Percentiles rank a stretch among this genome's conserved stretches.
Conservation (phyloP, 768 basidiomycete species). For the Hypholoma fasciculare region DNA sequence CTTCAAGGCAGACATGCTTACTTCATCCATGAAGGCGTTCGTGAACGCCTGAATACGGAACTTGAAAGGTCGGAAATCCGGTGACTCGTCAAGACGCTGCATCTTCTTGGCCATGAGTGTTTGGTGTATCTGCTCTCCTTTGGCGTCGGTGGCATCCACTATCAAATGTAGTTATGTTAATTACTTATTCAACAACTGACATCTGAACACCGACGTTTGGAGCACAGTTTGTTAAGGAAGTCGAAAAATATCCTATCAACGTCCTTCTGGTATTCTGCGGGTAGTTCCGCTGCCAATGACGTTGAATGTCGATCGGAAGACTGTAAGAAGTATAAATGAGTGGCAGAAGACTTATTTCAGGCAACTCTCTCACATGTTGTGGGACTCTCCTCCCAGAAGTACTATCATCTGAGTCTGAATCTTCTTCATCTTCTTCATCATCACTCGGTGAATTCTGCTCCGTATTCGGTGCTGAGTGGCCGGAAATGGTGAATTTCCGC, state of each 20-base stretch:
- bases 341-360: constrained; percentile 1
- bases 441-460: constrained; percentile 43
- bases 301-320: constrained; percentile 27
- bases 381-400: constrained; percentile 19
- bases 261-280: constrained; percentile 76
- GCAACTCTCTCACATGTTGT: constrained; percentile 19
- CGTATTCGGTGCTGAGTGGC: constrained; percentile 26
- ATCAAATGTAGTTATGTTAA: constrained; percentile 14
- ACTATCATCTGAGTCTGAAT: constrained; percentile 43
- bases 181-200: constrained; percentile 15
- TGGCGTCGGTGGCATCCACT: constrained; percentile 93
- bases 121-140: constrained; percentile 97
- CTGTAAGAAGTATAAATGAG: constrained; percentile 19
- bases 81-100: constrained; percentile 94
- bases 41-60: constrained; percentile 99
- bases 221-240: constrained; percentile 86
- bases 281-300: constrained; percentile 52
- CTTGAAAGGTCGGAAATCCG: constrained; percentile 98
- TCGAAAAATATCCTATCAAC: constrained; percentile 92
- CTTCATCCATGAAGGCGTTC: constrained; percentile 91
- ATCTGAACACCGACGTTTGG: constrained; percentile 67
- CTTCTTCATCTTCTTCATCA: constrained; percentile 52
- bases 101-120: constrained; percentile 99
- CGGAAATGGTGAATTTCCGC: constrained; percentile 26
- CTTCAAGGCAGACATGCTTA: constrained; percentile 28